Evolutionary conservation across 768 basidiomycete genomes (phyloP), one percentile per base, ranked within the genome.

Genomic region (Mycena chlorophos): DNA sequence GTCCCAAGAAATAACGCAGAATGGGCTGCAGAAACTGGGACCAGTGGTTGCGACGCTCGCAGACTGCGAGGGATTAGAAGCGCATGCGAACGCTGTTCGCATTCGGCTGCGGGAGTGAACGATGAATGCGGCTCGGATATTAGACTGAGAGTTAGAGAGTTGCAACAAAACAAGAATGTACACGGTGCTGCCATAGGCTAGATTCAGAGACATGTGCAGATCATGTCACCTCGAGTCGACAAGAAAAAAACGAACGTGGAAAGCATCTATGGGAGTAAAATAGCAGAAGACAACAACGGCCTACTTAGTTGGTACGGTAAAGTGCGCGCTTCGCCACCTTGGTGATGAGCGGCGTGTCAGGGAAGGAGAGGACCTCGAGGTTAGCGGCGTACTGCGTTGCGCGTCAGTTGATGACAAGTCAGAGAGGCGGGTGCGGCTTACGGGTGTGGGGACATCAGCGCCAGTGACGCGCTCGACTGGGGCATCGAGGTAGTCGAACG

Each of bases 381-480:
- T 87, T 87, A 61, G 84, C 82, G 52, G 96, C 94, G 68, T 98
- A 98, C 91, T 96, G 64, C 8, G 52, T 34, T 51, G 46, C 31
- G 40, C 5, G 39, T 8, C 16, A 39, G 47, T 56, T 22, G 63
- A 52, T 23, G 52, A 27, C 19, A 19, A n/a, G 60, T 29, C 37
- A 28, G 17, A 51, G 46, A 47, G 62, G 20, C 29, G 65, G 2
- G 26, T 37, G 47, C 27, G 20, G 25, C 34, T 43, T 56, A 92
- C 94, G 51, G 96, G 97, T 66, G 97, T 99, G 39, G 96, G 96
- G 37, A 99, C 87, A 67, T 99, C 91, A 60, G 97, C 95, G 66
- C 97, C 97, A 59, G 97, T 98, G 61, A 99, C 80, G 59, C 97
- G 88, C 80, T 99, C 97, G 52, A 98, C 92, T 14, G 97, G 94